Base-by-base conservation (phyloP, 2,329 filamentous ascomycete genomes). In the Aspergillus amoenus region DNA sequence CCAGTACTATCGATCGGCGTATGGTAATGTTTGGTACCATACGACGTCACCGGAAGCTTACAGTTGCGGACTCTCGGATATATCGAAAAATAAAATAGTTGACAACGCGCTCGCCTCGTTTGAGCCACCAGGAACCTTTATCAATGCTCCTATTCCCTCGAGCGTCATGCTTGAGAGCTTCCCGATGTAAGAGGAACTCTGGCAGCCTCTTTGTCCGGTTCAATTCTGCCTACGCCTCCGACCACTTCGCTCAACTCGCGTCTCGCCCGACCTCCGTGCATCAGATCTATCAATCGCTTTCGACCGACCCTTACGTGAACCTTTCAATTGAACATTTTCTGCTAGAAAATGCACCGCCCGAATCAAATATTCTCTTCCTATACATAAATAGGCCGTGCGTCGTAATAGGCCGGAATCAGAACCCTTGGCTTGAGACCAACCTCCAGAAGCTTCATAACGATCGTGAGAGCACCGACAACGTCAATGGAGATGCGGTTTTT, bases 371-470 rank as follows among this genome's bases (percentile, higher is more conserved):
- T 50, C 84, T 97, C 2, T 89, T 97, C 56, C 83, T 97, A 50
- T 99, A 97, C 78, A 84, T 86, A 67, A 97, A 99, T 76, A 77
- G 85, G 39, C 92, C 93, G 1, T 92, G 90, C 71, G 83, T 99
- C 58, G 88, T 99, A 70, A 88, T 99, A 64, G 94, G 94, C 43
- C 87, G 94, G 59, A 99, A 99, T 73, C 94, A 99, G 78, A 99
- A 99, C 73, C 94, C 94, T 53, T 99, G 93, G 94, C 82, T 91
- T 8, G 94, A 99, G 78, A 87, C 91, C 60, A 90, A 96, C 70
- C 81, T 97, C 8, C 77, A 77, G 40, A 79, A 85, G 1, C 78
- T 96, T 67, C 76, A 67, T 68, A 78, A 60, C 72, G 74, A 68
- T 63, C 71, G 61, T 34, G 66, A 61, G 43, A 61, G 46, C 54